These are phyloP conservation scores for Podila clonocystis DNA, from an alignment of 192 early-diverging fungal species.

Conservation along the genomic window DNA sequence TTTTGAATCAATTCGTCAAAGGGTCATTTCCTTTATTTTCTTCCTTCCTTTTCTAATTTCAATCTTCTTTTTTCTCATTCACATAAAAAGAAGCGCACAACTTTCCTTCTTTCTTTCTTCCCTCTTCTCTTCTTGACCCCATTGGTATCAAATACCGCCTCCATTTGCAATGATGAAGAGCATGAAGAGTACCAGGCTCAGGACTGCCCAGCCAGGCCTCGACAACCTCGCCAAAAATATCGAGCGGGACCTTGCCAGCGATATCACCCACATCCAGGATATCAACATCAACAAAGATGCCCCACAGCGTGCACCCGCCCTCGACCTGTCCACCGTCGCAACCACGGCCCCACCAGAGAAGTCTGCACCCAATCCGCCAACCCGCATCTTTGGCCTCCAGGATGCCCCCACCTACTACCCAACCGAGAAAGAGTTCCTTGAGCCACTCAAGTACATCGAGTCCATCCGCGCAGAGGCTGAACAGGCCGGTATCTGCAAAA, in stretches of 20 bases:
- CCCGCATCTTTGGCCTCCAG: conserved; percentile 75
- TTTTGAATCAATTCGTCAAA: no score
- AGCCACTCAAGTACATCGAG: conserved; percentile 89
- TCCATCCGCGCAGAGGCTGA: conserved; percentile 82
- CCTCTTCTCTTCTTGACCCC: background rate
- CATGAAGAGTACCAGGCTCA: conserved; percentile 4
- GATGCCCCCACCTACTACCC: conserved; percentile 87
- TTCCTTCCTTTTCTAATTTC: background rate
- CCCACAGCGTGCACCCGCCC: conserved; percentile 10
- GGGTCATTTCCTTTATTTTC: background rate
- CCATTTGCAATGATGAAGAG: conserved; percentile 2
- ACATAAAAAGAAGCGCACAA: background rate
- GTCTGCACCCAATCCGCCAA: background rate
- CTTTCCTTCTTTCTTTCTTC: background rate
- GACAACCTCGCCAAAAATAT: background rate
- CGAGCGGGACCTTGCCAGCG: background rate
- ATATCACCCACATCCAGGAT: background rate
- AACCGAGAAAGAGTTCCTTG: conserved; percentile 81
- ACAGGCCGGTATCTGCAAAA: conserved; percentile 87
- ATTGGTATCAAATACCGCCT: background rate
- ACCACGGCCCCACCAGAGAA: conserved; percentile 33
- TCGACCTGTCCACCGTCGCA: conserved; percentile 37
- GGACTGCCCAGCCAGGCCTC: background rate
- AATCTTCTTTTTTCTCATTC: background rate
- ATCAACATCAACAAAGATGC: background rate